Evolutionary conservation across 306 rosid species (phyloP).

Genomic region (Fragaria iinumae): DNA sequence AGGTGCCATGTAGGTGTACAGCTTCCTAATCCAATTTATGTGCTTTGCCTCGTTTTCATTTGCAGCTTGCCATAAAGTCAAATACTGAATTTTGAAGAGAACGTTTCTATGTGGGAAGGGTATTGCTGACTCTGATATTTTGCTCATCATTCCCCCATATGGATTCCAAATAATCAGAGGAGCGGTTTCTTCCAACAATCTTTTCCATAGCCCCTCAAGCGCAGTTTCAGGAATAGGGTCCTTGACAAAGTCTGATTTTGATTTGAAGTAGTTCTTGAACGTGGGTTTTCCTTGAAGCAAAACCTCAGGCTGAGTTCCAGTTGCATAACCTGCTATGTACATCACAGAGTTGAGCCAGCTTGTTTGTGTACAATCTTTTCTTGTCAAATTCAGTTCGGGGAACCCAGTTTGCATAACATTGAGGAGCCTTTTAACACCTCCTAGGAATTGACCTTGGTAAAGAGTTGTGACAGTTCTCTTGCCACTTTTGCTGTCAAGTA

Average conservation of each 20-base stretch:
- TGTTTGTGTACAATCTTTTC: slow-evolving; percentile 52
- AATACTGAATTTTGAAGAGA: slow-evolving; percentile 63
- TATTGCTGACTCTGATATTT: slow-evolving; percentile 49
- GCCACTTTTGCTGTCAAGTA: slow-evolving; percentile 29
- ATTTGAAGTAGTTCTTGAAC: slow-evolving; percentile 73
- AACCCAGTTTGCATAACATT: slow-evolving; percentile 46
- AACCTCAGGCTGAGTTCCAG: slow-evolving; percentile 51
- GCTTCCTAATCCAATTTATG: slow-evolving; percentile 68
- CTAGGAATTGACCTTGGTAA: slow-evolving; percentile 67
- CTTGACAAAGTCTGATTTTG: slow-evolving; percentile 75
- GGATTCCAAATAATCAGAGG: slow-evolving; percentile 61
- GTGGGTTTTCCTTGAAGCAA: slow-evolving; percentile 63
- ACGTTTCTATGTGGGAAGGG: slow-evolving; percentile 79
- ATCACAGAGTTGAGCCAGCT: slow-evolving; percentile 78
- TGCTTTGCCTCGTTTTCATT: slow-evolving; percentile 43
- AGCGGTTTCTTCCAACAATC: slow-evolving; percentile 50
- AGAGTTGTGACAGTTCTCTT: slow-evolving; percentile 52
- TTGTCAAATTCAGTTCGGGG: slow-evolving; percentile 64
- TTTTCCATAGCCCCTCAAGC: slow-evolving; percentile 69
- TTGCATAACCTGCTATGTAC: slow-evolving; percentile 66
- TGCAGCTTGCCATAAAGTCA: slow-evolving; percentile 43
- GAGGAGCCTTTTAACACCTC: slow-evolving; percentile 47
- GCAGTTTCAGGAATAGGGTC: slow-evolving; percentile 57
- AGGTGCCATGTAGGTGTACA: slow-evolving; percentile 68
- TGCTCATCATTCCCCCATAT: slow-evolving; percentile 73